Evolutionary conservation across 2,329 filamentous ascomycete genomes (phyloP).

Genomic region (Fusarium sp.): DNA sequence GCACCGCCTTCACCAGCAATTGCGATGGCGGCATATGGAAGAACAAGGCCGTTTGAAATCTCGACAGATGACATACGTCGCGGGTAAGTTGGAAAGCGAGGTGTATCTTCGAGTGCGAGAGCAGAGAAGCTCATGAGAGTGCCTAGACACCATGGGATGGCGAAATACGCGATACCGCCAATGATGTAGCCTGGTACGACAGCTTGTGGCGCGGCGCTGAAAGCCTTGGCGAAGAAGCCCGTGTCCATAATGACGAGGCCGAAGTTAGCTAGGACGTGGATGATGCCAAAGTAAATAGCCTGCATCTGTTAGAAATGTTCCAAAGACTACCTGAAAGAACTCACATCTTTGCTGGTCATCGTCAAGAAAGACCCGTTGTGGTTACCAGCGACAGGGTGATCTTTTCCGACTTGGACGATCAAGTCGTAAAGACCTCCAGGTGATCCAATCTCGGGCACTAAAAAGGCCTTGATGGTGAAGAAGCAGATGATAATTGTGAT

Average conservation of each 20-base stretch:
- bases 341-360: constrained; percentile 65
- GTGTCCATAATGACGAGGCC: constrained; percentile 68
- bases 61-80: constrained; percentile 69
- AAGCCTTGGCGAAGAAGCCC: constrained; percentile 66
- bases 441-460: constrained; percentile 61
- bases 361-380: constrained; percentile 65
- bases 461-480: constrained; percentile 62
- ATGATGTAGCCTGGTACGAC: constrained; percentile 67
- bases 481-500: constrained; percentile 66
- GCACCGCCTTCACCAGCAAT: constrained; percentile 78
- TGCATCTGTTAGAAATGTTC: constrained; percentile 29
- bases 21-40: constrained; percentile 78
- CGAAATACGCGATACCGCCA: constrained; percentile 66
- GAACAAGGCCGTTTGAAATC: constrained; percentile 75
- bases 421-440: constrained; percentile 64
- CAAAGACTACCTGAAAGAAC: constrained; percentile 6
- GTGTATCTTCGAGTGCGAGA: constrained; percentile 60
- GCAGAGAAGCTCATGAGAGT: constrained; percentile 64
- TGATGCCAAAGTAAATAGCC: constrained; percentile 64
- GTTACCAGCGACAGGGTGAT: constrained; percentile 64
- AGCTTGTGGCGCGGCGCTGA: constrained; percentile 60
- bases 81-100: constrained; percentile 67
- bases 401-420: constrained; percentile 58
- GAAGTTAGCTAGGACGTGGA: constrained; percentile 64
- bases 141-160: constrained; percentile 66